These are phyloP conservation scores for Entomortierella lignicola DNA, from an alignment of 192 early-diverging fungal species.

Conservation along the genomic window DNA sequence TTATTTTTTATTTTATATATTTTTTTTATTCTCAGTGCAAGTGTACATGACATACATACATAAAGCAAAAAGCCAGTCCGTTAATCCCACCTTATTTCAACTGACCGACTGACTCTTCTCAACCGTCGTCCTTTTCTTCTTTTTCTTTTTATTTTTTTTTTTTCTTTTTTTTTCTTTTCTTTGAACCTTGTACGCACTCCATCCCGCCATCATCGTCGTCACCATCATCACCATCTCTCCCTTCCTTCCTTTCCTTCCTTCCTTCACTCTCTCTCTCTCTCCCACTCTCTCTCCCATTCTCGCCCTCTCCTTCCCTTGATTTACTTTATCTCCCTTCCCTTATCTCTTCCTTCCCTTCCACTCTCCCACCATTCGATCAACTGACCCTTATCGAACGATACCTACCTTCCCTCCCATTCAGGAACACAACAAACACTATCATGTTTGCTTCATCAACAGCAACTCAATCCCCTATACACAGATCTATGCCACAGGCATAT, in stretches of 20 bases:
- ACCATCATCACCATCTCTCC: background rate
- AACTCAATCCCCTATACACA: conserved; percentile 48
- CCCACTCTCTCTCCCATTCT: background rate
- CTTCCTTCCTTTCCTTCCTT: background rate
- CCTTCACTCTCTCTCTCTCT: background rate
- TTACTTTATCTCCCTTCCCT: background rate
- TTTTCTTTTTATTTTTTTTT: background rate
- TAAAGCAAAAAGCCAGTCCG: too few relatives aligned
- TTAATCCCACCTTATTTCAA: background rate
- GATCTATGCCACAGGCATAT: conserved; percentile 57
- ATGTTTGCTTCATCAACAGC: conserved; percentile 50
- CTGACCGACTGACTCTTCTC: too few relatives aligned
- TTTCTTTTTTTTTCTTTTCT: background rate
- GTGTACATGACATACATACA: too few relatives aligned
- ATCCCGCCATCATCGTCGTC: too few relatives aligned
- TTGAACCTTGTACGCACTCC: background rate
- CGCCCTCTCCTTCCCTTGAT: background rate
- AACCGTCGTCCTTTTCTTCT: background rate
- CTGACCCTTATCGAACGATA: too few relatives aligned
- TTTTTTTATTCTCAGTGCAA: too few relatives aligned
- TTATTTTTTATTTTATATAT: too few relatives aligned
- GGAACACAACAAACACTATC: background rate
- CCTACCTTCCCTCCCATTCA: background rate
- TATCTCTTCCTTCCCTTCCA: background rate
- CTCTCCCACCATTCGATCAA: too few relatives aligned